Conservation (phyloP, 495 filamentous ascomycete species). For the Lophium mytilinum region DNA sequence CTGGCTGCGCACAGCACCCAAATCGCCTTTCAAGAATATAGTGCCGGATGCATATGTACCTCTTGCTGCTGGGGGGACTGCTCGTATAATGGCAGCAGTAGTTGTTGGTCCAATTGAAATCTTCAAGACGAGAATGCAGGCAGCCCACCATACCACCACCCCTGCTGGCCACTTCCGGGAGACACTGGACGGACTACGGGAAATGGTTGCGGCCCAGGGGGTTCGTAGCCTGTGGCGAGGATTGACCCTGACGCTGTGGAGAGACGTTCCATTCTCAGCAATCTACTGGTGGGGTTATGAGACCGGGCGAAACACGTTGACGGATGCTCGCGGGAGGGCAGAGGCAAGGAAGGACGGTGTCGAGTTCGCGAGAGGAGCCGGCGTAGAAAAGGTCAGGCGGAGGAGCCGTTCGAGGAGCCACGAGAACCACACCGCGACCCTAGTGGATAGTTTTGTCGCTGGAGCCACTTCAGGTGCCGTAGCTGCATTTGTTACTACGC, state of each 20-base stretch:
- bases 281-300: constrained; percentile 99
- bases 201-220: constrained; percentile 71
- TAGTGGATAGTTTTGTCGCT: constrained; percentile 80
- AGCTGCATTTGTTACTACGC: constrained; percentile 84
- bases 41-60: constrained; percentile 63
- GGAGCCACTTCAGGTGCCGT: constrained; percentile 75
- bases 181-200: constrained; percentile 63
- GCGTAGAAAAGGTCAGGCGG: constrained; percentile 24
- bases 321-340: constrained; percentile 49
- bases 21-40: constrained; percentile 44
- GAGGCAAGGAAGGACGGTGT: constrained; percentile 19
- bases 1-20: constrained; percentile 65
- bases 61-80: constrained; percentile 67
- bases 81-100: constrained; percentile 70
- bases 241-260: constrained; percentile 84
- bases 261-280: constrained; percentile 93
- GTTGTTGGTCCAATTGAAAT: constrained; percentile 89
- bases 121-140: constrained; percentile 88
- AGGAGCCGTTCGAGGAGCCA: constrained; percentile 42
- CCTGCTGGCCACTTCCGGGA: constrained; percentile 58
- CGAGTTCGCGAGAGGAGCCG: constrained; percentile 15
- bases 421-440: constrained; percentile 59
- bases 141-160: constrained; percentile 46
- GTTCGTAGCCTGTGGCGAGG: constrained; percentile 88
- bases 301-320: constrained; percentile 57